phyloP scores from a whole-genome alignment of 164 flowering plant genomes.

The Umbilicus rupestris region DNA sequence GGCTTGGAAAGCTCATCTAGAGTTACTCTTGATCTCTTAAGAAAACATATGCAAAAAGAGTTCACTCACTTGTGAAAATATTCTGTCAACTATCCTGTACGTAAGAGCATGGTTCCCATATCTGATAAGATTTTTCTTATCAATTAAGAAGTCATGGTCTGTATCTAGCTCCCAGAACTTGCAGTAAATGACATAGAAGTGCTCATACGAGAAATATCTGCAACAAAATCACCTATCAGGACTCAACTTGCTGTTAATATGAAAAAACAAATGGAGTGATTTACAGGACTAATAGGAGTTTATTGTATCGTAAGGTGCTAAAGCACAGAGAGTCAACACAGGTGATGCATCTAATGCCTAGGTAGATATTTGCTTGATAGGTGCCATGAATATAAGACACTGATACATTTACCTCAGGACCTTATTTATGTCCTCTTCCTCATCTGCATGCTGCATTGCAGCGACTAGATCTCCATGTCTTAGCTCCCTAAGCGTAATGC shows the following conservation, averaged over 20 bases:
- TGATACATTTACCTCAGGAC: slow-evolving; percentile 56
- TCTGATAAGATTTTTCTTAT: slow-evolving; percentile 83
- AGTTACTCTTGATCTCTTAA: not conserved
- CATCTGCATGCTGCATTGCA: slow-evolving; percentile 97
- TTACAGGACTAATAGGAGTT: not conserved
- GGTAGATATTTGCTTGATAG: not conserved
- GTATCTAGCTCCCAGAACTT: slow-evolving; percentile 98
- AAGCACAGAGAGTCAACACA: too few relatives aligned
- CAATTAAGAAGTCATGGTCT: slow-evolving; percentile 89
- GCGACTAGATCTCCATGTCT: slow-evolving; percentile 79
- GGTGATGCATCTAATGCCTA: not conserved
- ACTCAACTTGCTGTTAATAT: not conserved
- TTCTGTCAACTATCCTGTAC: slow-evolving; percentile 86
- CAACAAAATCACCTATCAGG: not conserved
- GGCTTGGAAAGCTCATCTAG: not conserved
- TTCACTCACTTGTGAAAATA: slow-evolving; percentile 78
- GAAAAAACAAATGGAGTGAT: not conserved
- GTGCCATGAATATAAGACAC: not conserved
- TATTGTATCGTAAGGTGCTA: too few relatives aligned
- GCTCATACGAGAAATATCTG: slow-evolving; percentile 96
- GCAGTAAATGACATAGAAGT: slow-evolving; percentile 95
- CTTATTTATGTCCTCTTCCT: slow-evolving; percentile 96
- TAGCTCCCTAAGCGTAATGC: slow-evolving; percentile 80
- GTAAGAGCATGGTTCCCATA: slow-evolving; percentile 96
- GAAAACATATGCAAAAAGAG: not conserved